Percentiles rank a stretch among this genome's conserved stretches.
Evolutionary conservation across 176 grass and related monocot genomes (phyloP).

Genomic region (Triticum turgidum): DNA sequence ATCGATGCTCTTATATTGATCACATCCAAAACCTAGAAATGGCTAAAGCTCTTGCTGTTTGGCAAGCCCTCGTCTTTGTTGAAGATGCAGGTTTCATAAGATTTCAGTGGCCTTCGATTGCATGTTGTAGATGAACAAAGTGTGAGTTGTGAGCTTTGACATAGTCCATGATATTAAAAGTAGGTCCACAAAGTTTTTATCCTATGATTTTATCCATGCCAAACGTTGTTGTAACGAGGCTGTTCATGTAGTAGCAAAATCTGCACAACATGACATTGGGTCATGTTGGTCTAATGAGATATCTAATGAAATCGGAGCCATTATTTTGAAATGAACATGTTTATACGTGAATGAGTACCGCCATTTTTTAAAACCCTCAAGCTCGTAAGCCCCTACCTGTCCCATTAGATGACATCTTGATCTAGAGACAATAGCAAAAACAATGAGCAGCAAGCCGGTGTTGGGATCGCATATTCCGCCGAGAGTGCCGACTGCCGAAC

Average conservation of each 20-base stretch:
- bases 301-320: no score
- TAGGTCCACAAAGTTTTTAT: background rate
- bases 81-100: background rate
- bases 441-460: no score
- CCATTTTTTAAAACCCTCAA: no score
- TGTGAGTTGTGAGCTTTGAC: no score
- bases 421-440: no score
- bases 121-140: background rate
- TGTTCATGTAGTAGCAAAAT: background rate
- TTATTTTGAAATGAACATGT: no score
- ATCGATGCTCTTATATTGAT: background rate
- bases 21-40: background rate
- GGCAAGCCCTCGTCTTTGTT: background rate
- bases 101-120: background rate
- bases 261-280: background rate
- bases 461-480: no score
- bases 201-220: background rate
- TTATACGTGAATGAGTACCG: no score
- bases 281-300: background rate
- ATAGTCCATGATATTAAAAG: background rate
- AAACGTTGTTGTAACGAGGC: background rate
- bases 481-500: no score
- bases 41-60: background rate
- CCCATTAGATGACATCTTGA: no score
- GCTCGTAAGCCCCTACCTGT: no score